These are phyloP conservation scores for Salinomyces thailandicus DNA, from an alignment of 2,329 filamentous ascomycete species.

Conservation along the genomic window DNA sequence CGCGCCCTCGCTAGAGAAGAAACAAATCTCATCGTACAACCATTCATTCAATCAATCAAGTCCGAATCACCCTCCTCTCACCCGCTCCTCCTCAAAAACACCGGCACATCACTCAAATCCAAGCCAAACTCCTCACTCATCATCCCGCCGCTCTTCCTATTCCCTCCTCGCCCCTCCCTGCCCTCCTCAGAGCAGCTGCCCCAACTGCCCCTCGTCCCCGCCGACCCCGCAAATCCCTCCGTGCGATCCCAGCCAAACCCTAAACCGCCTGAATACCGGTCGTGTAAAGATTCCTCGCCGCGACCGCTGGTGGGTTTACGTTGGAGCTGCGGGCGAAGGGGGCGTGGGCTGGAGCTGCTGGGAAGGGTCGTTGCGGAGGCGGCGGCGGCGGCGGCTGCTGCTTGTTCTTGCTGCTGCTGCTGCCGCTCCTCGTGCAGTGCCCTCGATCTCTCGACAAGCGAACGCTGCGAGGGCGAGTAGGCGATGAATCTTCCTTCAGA, in stretches of 20 bases:
- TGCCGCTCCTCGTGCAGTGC: too few species aligned
- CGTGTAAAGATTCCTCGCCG: too few species aligned
- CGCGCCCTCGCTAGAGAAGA: too few species aligned
- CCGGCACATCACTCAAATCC: slow-evolving; percentile 31
- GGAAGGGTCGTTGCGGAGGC: too few species aligned
- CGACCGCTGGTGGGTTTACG: too few species aligned
- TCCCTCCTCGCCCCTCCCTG: slow-evolving; percentile 17
- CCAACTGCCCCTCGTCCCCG: slow-evolving; percentile 25
- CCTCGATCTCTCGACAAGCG: too few species aligned
- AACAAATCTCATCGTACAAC: slow-evolving; percentile 83
- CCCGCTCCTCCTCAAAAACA: slow-evolving; percentile 23
- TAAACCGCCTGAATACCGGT: slow-evolving; percentile 29
- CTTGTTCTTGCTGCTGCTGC: too few species aligned
- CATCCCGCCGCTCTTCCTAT: slow-evolving; percentile 26
- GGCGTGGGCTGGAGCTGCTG: slow-evolving; percentile 2
- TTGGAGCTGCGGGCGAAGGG: slow-evolving; percentile 7
- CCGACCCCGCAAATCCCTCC: slow-evolving; percentile 26
- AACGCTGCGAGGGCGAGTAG: too few species aligned
- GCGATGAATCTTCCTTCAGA: too few species aligned
- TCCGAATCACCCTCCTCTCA: too few species aligned
- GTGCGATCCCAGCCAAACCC: slow-evolving; percentile 28
- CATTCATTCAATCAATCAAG: slow-evolving; percentile 25
- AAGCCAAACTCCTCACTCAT: slow-evolving; percentile 26
- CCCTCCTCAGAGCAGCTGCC: background rate
- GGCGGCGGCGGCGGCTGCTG: too few species aligned